Evolutionary conservation across 139 green algal species (phyloP).

Genomic region (Zygnema circumcarinatum): DNA sequence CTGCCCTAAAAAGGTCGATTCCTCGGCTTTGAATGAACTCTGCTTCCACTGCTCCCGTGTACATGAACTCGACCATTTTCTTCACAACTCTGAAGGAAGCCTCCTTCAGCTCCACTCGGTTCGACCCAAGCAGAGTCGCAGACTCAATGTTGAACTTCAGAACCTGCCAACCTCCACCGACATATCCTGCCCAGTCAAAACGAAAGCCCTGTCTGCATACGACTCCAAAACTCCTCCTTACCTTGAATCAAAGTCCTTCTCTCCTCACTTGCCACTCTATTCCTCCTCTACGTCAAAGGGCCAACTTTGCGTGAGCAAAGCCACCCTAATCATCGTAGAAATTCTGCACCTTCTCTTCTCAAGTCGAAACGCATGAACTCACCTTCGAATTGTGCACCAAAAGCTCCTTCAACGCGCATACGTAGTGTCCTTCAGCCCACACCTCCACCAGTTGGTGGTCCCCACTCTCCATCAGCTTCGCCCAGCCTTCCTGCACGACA

Average conservation of each 20-base stretch:
- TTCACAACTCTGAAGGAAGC: slow-evolving; percentile 42
- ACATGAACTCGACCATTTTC: slow-evolving; percentile 36
- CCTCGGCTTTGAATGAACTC: slow-evolving; percentile 24
- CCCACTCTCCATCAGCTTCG: slow-evolving; percentile 20
- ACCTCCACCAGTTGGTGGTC: slow-evolving; percentile 51
- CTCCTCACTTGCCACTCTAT: background rate
- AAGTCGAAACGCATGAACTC: background rate
- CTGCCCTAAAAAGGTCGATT: slow-evolving; percentile 28
- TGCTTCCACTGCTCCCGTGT: slow-evolving; percentile 27
- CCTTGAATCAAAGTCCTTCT: background rate
- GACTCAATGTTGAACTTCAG: slow-evolving; percentile 33
- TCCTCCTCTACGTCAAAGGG: background rate
- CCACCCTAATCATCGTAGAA: too few species aligned
- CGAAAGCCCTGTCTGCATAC: background rate
- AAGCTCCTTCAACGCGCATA: slow-evolving; percentile 36
- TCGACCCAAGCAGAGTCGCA: background rate
- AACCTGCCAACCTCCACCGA: slow-evolving; percentile 7
- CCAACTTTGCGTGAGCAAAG: background rate
- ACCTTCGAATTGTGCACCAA: slow-evolving; percentile 30
- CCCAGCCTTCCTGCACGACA: slow-evolving; percentile 31
- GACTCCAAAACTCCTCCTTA: background rate
- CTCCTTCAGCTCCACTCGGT: slow-evolving; percentile 34
- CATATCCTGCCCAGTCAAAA: background rate
- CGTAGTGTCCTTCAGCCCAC: slow-evolving; percentile 43
- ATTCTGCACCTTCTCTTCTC: background rate